Evolutionary conservation across 345 rosid genomes (phyloP), one percentile per base, ranked within the genome.

Genomic region (Lepidium didymum): DNA sequence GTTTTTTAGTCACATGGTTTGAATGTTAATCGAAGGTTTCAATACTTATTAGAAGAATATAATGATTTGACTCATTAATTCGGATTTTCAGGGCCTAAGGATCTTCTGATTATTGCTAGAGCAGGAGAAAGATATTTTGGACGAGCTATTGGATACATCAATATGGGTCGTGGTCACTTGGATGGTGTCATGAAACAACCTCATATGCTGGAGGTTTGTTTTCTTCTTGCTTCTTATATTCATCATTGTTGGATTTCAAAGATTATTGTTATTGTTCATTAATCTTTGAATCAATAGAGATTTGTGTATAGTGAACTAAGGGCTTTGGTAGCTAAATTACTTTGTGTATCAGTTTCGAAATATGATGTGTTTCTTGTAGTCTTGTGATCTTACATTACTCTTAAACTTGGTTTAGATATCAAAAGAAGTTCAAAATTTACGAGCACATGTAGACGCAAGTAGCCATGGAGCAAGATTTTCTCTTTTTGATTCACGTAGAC

Each of bases 351-450:
- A 29, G 63, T 7, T 7, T 42, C 23, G n/a, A 15, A 42, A 57
- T 37, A 29, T 61, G 8, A 29, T 10, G 29, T 29, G 14, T 44
- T 23, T 14, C 8, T 10, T 40, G 21, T 50, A 64, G 42, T 44
- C 8, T 41, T 35, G 51, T 70, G 41, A 6, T 36, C 37, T 58
- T 61, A 10, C 43, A n/a, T 38, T 25, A 16, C 4, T 51, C 38
- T 57, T 19, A 3, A 1, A 15, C 21, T 34, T 58, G 34, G 45
- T 58, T 18, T 76, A 90, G 97, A 85, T 93, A 43, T 92, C 90
- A 73, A 90, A 90, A 81, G 90, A 93, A 46, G 84, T 93, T 67
- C 90, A 90, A 80, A 96, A 93, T 75, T 81, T 90, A 25, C 78
- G 82, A 81, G 86, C 96, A 51, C 94, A 93, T 35, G 56, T 93